These are phyloP conservation scores for Akebia trifoliata DNA, from an alignment of 164 flowering plant genomes.

Conservation along the genomic window DNA sequence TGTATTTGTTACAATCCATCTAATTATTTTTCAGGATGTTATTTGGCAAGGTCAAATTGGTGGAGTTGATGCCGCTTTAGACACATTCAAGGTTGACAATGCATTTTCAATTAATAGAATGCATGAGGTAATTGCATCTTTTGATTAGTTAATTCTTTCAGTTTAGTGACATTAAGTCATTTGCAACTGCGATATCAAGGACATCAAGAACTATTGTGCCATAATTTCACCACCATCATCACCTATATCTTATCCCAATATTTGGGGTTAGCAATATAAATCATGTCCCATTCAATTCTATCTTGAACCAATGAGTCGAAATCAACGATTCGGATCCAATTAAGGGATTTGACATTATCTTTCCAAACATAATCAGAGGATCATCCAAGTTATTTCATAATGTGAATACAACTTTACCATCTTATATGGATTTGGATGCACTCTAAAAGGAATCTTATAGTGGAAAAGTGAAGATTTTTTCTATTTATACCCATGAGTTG, in stretches of 20 bases:
- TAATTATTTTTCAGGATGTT: conserved; percentile 47
- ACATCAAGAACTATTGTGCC: no score
- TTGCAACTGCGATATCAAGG: no score
- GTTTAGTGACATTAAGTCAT: background rate
- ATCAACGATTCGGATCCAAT: no score
- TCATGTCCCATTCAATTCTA: no score
- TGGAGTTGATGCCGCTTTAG: conserved; percentile 75
- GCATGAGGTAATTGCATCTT: conserved; percentile 37
- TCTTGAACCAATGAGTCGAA: no score
- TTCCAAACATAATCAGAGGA: conserved; percentile 54
- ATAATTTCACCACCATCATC: no score
- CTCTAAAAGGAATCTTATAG: conserved; percentile 41
- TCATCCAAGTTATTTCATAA: conserved; percentile 67
- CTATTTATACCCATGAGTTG: conserved; percentile 56
- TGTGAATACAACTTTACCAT: conserved; percentile 45
- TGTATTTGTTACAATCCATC: background rate
- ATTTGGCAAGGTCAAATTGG: conserved; percentile 88
- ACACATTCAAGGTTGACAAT: conserved; percentile 69
- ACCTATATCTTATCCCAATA: no score
- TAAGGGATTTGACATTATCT: no score
- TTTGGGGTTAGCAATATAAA: no score
- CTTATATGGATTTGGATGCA: conserved; percentile 56
- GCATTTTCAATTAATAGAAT: conserved; percentile 67
- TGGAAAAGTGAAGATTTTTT: conserved; percentile 65
- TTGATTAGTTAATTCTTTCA: background rate